These are phyloP conservation scores for Nymphaea thermarum DNA, from an alignment of 164 flowering plant genomes.

Conservation along the genomic window DNA sequence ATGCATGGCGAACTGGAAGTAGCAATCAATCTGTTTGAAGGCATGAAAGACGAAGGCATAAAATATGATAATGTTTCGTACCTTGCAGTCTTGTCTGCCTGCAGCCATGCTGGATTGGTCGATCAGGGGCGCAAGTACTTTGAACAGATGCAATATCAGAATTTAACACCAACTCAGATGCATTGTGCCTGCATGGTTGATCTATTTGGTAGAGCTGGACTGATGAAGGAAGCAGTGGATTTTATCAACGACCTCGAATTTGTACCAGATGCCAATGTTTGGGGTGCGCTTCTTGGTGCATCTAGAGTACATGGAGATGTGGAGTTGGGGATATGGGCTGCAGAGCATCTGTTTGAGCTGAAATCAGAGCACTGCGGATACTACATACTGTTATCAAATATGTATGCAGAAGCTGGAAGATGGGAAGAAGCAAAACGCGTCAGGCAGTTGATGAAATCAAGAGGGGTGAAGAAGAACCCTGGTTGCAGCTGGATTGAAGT, in stretches of 20 bases:
- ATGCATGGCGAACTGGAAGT: slow-evolving; percentile 30
- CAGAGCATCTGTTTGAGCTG: slow-evolving; percentile 13
- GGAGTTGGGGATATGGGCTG: slow-evolving; percentile 22
- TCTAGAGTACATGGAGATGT: slow-evolving; percentile 26
- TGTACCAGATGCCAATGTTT: slow-evolving; percentile 29
- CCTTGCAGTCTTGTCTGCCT: slow-evolving; percentile 35
- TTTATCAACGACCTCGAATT: slow-evolving; percentile 13
- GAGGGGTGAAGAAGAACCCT: slow-evolving; percentile 31
- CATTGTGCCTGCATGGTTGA: slow-evolving; percentile 35
- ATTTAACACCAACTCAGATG: slow-evolving; percentile 12
- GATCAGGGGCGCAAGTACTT: slow-evolving; percentile 14
- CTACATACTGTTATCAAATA: slow-evolving; percentile 8
- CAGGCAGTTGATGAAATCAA: slow-evolving; percentile 28
- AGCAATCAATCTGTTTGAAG: slow-evolving; percentile 29
- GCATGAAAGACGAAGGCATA: slow-evolving; percentile 8
- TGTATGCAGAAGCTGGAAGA: slow-evolving; percentile 12
- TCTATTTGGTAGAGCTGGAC: slow-evolving; percentile 15
- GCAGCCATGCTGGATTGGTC: slow-evolving; percentile 43
- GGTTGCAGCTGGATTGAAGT: slow-evolving; percentile 22
- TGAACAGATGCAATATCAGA: slow-evolving; percentile 3
- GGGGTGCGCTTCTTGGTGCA: slow-evolving; percentile 49
- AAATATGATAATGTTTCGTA: slow-evolving; percentile 19
- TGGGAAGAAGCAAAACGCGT: slow-evolving; percentile 26
- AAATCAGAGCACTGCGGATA: slow-evolving; percentile 13
- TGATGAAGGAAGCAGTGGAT: slow-evolving; percentile 9